Evolutionary conservation across 2,329 filamentous ascomycete species (phyloP).

Genomic region (Exophiala spinifera): DNA sequence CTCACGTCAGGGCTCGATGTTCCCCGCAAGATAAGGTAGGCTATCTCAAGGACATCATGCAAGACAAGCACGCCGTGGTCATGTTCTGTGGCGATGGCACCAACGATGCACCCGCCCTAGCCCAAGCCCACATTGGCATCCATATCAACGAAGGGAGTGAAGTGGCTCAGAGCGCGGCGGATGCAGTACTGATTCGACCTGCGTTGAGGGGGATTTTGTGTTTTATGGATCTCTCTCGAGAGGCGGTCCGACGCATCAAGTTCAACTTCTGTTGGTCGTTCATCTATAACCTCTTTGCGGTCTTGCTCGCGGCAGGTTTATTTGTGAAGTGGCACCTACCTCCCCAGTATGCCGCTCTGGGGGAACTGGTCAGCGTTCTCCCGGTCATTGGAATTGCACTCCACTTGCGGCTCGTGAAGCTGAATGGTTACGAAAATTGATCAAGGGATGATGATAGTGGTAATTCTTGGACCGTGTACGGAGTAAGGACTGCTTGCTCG

Average conservation of each 20-base stretch:
- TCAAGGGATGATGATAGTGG: too few relatives aligned
- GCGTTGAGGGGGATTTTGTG: slow-evolving; percentile 55
- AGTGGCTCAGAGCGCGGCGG: slow-evolving; percentile 64
- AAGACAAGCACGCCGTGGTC: slow-evolving; percentile 37
- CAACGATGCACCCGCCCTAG: slow-evolving; percentile 72
- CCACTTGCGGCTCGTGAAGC: neutral
- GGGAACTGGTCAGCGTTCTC: slow-evolving; percentile 70
- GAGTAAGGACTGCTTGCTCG: too few relatives aligned
- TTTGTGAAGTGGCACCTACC: slow-evolving; percentile 60
- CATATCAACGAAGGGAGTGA: slow-evolving; percentile 63
- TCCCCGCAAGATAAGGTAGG: slow-evolving; percentile 56
- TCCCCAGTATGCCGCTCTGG: slow-evolving; percentile 64
- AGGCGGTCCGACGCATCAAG: slow-evolving; percentile 49
- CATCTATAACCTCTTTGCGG: slow-evolving; percentile 67
- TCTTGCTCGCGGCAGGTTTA: slow-evolving; percentile 64
- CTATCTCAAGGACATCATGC: slow-evolving; percentile 30
- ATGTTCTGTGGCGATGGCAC: slow-evolving; percentile 76
- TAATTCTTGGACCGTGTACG: too few relatives aligned
- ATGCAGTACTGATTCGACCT: slow-evolving; percentile 64
- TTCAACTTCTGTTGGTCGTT: slow-evolving; percentile 71
- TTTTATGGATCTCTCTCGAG: slow-evolving; percentile 54
- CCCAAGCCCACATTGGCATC: slow-evolving; percentile 67
- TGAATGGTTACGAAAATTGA: neutral
- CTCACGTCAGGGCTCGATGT: slow-evolving; percentile 45
- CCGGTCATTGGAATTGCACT: slow-evolving; percentile 55